Conservation (phyloP, 2,329 filamentous ascomycete genomes). For the Scedosporium apiospermum region DNA sequence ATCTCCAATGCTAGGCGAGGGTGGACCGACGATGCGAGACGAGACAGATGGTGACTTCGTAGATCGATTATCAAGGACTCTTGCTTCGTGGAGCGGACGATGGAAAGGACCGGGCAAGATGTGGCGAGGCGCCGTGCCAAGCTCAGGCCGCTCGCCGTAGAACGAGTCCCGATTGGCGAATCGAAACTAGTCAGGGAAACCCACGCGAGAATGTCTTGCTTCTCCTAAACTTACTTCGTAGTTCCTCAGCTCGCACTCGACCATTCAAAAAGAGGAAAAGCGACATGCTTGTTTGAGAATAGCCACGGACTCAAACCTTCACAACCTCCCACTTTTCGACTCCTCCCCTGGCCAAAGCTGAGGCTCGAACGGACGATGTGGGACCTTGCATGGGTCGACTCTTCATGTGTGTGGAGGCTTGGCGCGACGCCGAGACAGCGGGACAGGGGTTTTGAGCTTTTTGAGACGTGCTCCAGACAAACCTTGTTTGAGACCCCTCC, state of each 20-base stretch:
- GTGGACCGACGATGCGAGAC: background rate
- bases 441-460: conserved; percentile 7
- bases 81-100: background rate
- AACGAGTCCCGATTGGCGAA: background rate
- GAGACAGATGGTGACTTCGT: background rate
- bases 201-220: background rate
- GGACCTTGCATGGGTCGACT: background rate
- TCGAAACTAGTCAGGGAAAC: background rate
- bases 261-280: background rate
- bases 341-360: background rate
- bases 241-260: background rate
- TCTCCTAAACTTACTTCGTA: no score
- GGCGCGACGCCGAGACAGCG: background rate
- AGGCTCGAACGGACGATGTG: conserved; percentile 1
- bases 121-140: background rate
- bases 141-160: background rate
- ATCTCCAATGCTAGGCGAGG: background rate
- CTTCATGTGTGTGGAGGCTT: background rate
- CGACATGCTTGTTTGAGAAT: background rate
- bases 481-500: conserved; percentile 15
- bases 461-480: conserved; percentile 21
- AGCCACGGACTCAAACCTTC: background rate
- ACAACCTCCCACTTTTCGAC: no score
- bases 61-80: no score
- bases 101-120: background rate